Evolutionary conservation across 441 rosid species (phyloP), one percentile per base, ranked within the genome.

Genomic region (Pelargonium fulgidum): DNA sequence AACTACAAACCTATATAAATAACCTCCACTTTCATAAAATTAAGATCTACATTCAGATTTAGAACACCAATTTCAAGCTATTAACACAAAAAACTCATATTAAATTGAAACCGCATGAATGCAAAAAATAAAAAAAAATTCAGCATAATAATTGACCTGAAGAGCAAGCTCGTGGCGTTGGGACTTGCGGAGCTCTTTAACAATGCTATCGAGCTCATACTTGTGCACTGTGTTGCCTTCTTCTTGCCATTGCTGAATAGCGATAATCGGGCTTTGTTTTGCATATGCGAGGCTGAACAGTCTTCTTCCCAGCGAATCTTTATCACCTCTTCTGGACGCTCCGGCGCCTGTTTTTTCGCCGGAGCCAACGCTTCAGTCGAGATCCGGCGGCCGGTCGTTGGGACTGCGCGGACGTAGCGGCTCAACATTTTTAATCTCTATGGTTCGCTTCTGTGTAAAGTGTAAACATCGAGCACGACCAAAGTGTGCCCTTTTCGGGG

Each of bases 131-230:
- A 22, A 22, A 22, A 22, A 22, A 22, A 22, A n/a, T n/a, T 22
- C 29, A 24, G 29, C 29, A 24, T 1, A 24, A 24, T 24, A 24
- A 24, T 24, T 1, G 33, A 85, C 96, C 97, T 94, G 96, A 63
- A 91, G 90, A 1, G 97, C 97, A 81, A 91, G 97, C 77, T 91
- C 90, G 76, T 83, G 85, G 41, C 99, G 97, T 75, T 81, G 85
- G 48, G 89, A 75, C 84, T 87, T 94, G 70, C 98, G 92, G 39
- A 94, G 97, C 86, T 90, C 97, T 42, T 91, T 79, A 16, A 90
- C 89, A 50, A 90, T 80, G 4, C 99, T 86, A 77, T 90, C 90
- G 61, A 91, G 96, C 79, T 89, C 87, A 83, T 92, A 90, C 79
- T 94, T 94, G 64, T 82, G 83, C 29, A 85, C 94, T 48, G 71